Evolutionary conservation across 2,329 filamentous ascomycete genomes (phyloP).

Genomic region (Stemphylium beticola): DNA sequence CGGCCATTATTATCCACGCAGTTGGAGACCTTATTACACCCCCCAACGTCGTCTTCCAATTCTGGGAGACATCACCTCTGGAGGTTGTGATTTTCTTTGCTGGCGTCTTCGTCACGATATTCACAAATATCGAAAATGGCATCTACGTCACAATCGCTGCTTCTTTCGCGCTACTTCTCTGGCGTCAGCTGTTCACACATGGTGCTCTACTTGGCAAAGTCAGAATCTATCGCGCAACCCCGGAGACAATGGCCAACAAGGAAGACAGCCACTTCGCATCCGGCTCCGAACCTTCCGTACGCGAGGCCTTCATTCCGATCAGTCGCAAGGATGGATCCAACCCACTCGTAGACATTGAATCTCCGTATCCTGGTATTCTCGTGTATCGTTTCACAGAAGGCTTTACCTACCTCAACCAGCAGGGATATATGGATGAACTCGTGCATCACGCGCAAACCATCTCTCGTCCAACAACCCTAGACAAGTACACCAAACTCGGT

Average conservation of each 20-base stretch:
- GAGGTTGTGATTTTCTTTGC: slow-evolving; percentile 93
- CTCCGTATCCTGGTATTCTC: slow-evolving; percentile 89
- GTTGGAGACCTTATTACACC: slow-evolving; percentile 91
- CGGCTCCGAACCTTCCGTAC: slow-evolving; percentile 13
- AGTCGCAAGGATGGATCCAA: slow-evolving; percentile 91
- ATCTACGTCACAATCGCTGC: slow-evolving; percentile 85
- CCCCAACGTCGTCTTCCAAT: slow-evolving; percentile 90
- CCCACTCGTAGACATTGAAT: slow-evolving; percentile 77
- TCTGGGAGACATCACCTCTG: slow-evolving; percentile 90
- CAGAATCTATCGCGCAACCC: slow-evolving; percentile 81
- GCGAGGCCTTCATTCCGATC: slow-evolving; percentile 67
- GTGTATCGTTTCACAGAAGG: slow-evolving; percentile 96
- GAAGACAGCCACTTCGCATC: slow-evolving; percentile 20
- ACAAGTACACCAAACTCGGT: slow-evolving; percentile 62
- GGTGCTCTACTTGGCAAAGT: slow-evolving; percentile 80
- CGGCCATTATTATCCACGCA: slow-evolving; percentile 94
- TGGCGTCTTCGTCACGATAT: slow-evolving; percentile 88
- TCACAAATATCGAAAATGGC: slow-evolving; percentile 86
- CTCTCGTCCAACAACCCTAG: slow-evolving; percentile 77
- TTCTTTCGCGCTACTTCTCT: slow-evolving; percentile 79
- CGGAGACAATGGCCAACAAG: slow-evolving; percentile 70
- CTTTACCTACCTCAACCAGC: slow-evolving; percentile 95
- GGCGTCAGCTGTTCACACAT: slow-evolving; percentile 80
- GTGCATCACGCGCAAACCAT: slow-evolving; percentile 55
- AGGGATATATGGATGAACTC: slow-evolving; percentile 80